Conservation (phyloP, 352 stramenopile genomes). For the Elongisporangium undulatum region DNA sequence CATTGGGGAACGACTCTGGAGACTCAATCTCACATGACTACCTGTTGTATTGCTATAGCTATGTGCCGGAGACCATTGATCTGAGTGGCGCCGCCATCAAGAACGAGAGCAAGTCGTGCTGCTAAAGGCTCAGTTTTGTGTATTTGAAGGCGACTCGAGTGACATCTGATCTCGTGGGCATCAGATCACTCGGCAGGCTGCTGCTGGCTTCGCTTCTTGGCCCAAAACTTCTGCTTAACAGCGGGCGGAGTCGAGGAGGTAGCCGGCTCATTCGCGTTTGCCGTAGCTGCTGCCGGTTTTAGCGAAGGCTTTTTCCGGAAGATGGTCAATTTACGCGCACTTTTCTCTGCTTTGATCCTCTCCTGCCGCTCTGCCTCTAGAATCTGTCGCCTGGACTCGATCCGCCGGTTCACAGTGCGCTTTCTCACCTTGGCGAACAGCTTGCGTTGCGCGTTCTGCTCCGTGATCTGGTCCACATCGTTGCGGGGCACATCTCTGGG, state of each 20-base stretch:
- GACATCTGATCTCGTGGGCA: slow-evolving; percentile 8
- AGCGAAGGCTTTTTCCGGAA: background rate
- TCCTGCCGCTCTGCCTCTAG: slow-evolving; percentile 24
- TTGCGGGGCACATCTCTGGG: slow-evolving; percentile 34
- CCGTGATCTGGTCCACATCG: slow-evolving; percentile 42
- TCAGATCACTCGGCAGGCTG: slow-evolving; percentile 16
- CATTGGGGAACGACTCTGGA: background rate
- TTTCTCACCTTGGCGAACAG: slow-evolving; percentile 52
- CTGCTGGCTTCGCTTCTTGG: slow-evolving; percentile 13
- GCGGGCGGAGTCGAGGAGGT: background rate
- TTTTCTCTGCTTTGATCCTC: slow-evolving; percentile 15
- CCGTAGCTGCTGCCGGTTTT: background rate
- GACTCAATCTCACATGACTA: background rate
- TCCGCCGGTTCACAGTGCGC: slow-evolving; percentile 28
- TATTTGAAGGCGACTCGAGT: no score
- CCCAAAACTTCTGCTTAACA: background rate
- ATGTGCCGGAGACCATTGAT: slow-evolving; percentile 84
- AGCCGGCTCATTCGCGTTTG: background rate
- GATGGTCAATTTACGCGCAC: background rate
- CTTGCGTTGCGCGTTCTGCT: slow-evolving; percentile 45
- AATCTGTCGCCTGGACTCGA: slow-evolving; percentile 32
- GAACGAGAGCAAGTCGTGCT: slow-evolving; percentile 66
- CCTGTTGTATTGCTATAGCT: slow-evolving; percentile 26
- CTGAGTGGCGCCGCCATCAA: slow-evolving; percentile 69
- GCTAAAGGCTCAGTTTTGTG: slow-evolving; percentile 27